Base-by-base conservation (phyloP, 306 rosid genomes). In the Boehmeria nivea region DNA sequence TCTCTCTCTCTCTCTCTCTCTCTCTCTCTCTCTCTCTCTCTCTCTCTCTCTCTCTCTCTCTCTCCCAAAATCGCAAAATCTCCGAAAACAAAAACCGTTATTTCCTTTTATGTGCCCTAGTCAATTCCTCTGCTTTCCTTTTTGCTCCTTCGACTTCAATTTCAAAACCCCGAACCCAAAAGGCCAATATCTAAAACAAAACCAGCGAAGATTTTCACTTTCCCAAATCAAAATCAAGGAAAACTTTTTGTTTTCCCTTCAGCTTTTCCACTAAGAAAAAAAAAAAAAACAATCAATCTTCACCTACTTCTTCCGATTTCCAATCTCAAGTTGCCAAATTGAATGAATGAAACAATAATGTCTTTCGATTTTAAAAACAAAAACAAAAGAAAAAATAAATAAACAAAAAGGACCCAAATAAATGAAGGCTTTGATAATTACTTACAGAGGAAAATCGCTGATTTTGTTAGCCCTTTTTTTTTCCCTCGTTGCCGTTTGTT, bases 401-500 rank as follows among this genome's bases (percentile, higher is more conserved):
- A 25, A 38, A n/a, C n/a, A n/a, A 43, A 47, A 56, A 11, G 50
- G 49, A 7, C 2, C 13, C 10, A 6, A 57, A 57, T 6, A 28
- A 36, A 1, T n/a, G 14, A 58, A 56, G 60, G 59, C 19, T 68
- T 62, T 40, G 48, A 38, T 20, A 39, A 62, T 12, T n/a, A 67
- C 73, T 57, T 57, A 60, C 70, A 58, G 66, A 70, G 49, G 54
- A 56, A 45, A 40, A 49, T 38, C 64, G 51, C 31, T 61, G 59
- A 25, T 48, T 68, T 39, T 51, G 64, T 36, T 65, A n/a, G 15
- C 18, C 54, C 51, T 47, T 26, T 18, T 33, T 44, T 26, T 47
- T 55, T 45, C 61, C 56, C 67, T 45, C 23, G 64, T 51, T 54
- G 81, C 58, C 59, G 67, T 51, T 68, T 70, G 64, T 76, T 70